A percentile compares a stretch with the other conserved stretches of the same genome.
Evolutionary conservation across 1,139 yeast species (phyloP).

Genomic region (Yarrowia galli): DNA sequence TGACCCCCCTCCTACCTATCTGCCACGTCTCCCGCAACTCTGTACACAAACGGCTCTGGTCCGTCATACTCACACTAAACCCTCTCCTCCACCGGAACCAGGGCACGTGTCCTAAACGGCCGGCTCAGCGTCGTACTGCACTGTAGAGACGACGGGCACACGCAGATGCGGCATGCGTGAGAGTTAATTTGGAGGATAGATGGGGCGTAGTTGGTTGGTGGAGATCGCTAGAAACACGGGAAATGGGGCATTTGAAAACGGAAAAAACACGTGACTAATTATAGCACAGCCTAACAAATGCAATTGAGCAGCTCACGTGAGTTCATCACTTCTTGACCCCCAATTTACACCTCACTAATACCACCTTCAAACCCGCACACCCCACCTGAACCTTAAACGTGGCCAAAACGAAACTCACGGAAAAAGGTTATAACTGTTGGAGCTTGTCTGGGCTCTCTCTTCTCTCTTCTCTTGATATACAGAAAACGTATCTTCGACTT

Average conservation of each 20-base stretch:
- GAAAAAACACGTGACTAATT: too few relatives aligned
- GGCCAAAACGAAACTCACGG: slow-evolving; percentile 27
- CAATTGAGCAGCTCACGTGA: neutral
- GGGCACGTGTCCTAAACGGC: slow-evolving; percentile 10
- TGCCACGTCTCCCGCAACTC: neutral
- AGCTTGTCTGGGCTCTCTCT: neutral
- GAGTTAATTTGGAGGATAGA: neutral
- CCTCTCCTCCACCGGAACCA: slow-evolving; percentile 16
- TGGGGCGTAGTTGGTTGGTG: neutral
- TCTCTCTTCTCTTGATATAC: too few relatives aligned
- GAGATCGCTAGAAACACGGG: too few relatives aligned
- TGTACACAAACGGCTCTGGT: slow-evolving; percentile 4
- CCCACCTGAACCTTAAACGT: slow-evolving; percentile 34
- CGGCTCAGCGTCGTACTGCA: neutral
- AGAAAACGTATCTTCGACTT: slow-evolving; percentile 4
- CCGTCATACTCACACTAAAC: slow-evolving; percentile 3
- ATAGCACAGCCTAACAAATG: too few relatives aligned
- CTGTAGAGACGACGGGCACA: neutral
- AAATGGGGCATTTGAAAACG: too few relatives aligned
- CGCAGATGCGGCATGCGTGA: slow-evolving; percentile 7
- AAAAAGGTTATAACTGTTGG: slow-evolving; percentile 13
- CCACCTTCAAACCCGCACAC: neutral
- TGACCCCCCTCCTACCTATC: too few relatives aligned
- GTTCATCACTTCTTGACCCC: neutral
- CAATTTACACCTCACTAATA: neutral